A percentile compares a stretch with the other conserved stretches of the same genome.
Evolutionary conservation across 2,329 filamentous ascomycete genomes (phyloP).

Genomic region (Sporothrix phasma): DNA sequence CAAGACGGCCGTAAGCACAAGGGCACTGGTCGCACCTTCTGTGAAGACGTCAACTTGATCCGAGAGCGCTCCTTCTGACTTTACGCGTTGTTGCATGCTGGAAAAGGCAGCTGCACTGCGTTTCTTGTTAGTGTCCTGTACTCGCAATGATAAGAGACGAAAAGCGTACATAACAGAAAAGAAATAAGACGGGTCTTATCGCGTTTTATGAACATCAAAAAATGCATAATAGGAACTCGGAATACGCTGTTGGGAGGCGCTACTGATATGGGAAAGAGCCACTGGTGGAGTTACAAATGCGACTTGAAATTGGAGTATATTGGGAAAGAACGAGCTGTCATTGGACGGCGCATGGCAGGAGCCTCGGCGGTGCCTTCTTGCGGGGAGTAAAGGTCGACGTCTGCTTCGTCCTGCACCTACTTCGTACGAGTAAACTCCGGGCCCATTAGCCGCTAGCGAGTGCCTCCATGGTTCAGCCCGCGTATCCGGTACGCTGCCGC

Average conservation of each 20-base stretch:
- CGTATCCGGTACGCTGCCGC: not conserved
- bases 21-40: not conserved
- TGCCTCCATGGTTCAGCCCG: constrained; percentile 4
- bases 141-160: constrained; percentile 18
- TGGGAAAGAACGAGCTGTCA: constrained; percentile 3
- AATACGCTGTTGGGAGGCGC: not conserved
- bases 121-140: not conserved
- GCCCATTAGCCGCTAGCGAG: too few relatives aligned
- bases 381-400: too few relatives aligned
- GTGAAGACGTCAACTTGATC: not conserved
- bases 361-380: constrained; percentile 9
- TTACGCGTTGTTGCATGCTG: not conserved
- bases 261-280: not conserved
- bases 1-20: not conserved
- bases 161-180: constrained; percentile 15
- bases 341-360: constrained; percentile 5
- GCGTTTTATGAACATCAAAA: constrained; percentile 25
- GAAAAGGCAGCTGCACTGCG: not conserved
- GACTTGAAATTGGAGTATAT: not conserved
- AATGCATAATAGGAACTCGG: constrained; percentile 30
- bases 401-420: too few relatives aligned
- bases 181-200: constrained; percentile 25
- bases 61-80: constrained; percentile 8
- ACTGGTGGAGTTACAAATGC: too few relatives aligned
- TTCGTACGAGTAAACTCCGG: constrained; percentile 2